Evolutionary conservation across 129 eudicot genomes (phyloP), one percentile per base, ranked within the genome.

Genomic region (Pittosporum tobira): DNA sequence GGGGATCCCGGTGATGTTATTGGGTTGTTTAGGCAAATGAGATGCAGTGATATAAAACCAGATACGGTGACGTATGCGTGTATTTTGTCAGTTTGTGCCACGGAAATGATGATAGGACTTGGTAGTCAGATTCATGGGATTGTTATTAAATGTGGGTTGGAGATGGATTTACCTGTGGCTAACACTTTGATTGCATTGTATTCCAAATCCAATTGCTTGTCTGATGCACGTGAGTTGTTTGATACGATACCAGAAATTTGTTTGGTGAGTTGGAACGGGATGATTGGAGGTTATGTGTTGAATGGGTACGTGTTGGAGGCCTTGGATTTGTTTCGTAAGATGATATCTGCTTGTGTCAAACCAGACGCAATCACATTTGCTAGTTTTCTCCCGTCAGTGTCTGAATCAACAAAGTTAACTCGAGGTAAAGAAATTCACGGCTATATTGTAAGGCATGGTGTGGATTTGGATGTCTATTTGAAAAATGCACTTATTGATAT

Each of bases 401-500:
- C 98, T 3, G 85, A 75, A 42, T 69, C 71, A 2, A 64, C 67
- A 14, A 44, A 51, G 54, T 56, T 80, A 42, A 51, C 72, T 36
- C 74, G 56, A n/a, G 98, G 89, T 24, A 83, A 76, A 71, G 94
- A 80, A 65, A 77, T 90, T 52, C 95, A 91, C 50, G 61, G 79
- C 40, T 79, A 78, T 55, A 72, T 79, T 50, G 42, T 80, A 53
- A 64, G 89, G 69, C 67, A 79, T 2, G 77, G 66, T 51, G 69
- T 83, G 37, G 43, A 46, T 46, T 64, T 71, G 51, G 94, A 91
- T 66, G 77, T 78, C 55, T 80, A 72, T 78, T 59, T 91, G 66
- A 78, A 75, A 68, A 91, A 81, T 62, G 84, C 98, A 28, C 85
- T 91, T 56, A 83, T 91, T 22, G 94, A 91, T 69, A 80, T 83